Base-by-base conservation (phyloP, 176 grass and related monocot genomes). In the Typha latifolia region DNA sequence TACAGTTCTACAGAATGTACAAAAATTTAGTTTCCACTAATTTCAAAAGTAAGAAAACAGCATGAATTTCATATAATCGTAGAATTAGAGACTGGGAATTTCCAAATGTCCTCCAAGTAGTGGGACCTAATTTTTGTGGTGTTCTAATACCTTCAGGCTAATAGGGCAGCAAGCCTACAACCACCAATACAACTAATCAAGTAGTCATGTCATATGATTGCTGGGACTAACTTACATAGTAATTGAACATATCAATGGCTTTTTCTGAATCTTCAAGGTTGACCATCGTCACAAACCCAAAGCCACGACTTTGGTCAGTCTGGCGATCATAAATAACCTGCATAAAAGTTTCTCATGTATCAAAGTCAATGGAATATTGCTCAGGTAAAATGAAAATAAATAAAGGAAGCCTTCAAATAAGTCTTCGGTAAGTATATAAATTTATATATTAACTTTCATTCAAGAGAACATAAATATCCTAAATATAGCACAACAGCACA, bases 271-370 rank as follows among this genome's bases (percentile, higher is more conserved):
- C 64, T 66, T 66, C 64, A 11, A 48, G 14, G 43, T 32, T 20
- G 11, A 24, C 43, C 64, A 66, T 48, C 31, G 64, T 47, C 64
- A 66, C 64, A 47, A 66, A 66, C 32, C 64, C 64, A 47, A 66
- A 66, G 31, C 64, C 64, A 66, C 64, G 64, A 49, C 64, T 66
- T 19, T 66, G 29, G 18, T 66, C 64, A 48, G 64, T 66, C 29
- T 66, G 64, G 15, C 29, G 64, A 66, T 66, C 37, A 47, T 66
- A 66, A 66, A 66, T 66, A 32, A 66, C 64, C 64, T 66, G 31
- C 4, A 66, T 14, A 52, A 52, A 4, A 52, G 4, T 13, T 52
- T 16, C 12, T 52, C 16, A 16, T 12, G 14, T 16, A 52, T 14
- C 11, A 13, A 52, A 13, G 4, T 14, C 50, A 52, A 16, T 52